Percentiles rank a stretch among this genome's conserved stretches.
These are phyloP conservation scores for Dactylellina drechsleri DNA, from an alignment of 2,329 filamentous ascomycete genomes.

Conservation along the genomic window DNA sequence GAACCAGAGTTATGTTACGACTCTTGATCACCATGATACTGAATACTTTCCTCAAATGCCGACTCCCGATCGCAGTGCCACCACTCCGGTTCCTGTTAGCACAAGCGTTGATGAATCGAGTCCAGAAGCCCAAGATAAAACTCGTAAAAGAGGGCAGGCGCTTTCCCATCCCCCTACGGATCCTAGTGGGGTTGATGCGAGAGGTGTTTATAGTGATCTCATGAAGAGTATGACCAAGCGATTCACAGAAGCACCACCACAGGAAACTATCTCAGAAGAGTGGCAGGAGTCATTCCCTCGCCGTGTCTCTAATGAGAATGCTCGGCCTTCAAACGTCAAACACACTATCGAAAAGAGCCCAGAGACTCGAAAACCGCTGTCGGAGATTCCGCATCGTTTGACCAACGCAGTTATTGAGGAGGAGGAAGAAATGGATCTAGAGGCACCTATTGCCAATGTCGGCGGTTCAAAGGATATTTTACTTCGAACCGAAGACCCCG, in stretches of 20 bases:
- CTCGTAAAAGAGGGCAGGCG: conserved; percentile 21
- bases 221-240: conserved; percentile 39
- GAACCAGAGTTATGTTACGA: conserved; percentile 41
- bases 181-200: conserved; percentile 31
- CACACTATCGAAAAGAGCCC: conserved; percentile 31
- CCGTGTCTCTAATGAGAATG: conserved; percentile 35
- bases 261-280: conserved; percentile 33
- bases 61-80: conserved; percentile 7
- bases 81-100: conserved; percentile 8
- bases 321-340: conserved; percentile 13
- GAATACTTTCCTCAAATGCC: conserved; percentile 37
- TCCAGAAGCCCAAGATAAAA: conserved; percentile 3
- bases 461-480: conserved; percentile 16
- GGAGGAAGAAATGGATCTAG: conserved; percentile 10
- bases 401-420: conserved; percentile 30
- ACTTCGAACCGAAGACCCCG: conserved; percentile 31
- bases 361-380: conserved; percentile 38
- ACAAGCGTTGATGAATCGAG: conserved; percentile 13
- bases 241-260: conserved; percentile 6
- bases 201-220: conserved; percentile 43
- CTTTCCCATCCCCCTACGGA: conserved; percentile 33
- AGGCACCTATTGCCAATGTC: conserved; percentile 17
- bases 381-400: conserved; percentile 28
- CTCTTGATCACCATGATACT: conserved; percentile 43
- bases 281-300: conserved; percentile 14